A percentile compares a stretch with the other conserved stretches of the same genome.
Evolutionary conservation across 2,329 filamentous ascomycete genomes (phyloP).

Genomic region (Simplicillium aogashimaense): DNA sequence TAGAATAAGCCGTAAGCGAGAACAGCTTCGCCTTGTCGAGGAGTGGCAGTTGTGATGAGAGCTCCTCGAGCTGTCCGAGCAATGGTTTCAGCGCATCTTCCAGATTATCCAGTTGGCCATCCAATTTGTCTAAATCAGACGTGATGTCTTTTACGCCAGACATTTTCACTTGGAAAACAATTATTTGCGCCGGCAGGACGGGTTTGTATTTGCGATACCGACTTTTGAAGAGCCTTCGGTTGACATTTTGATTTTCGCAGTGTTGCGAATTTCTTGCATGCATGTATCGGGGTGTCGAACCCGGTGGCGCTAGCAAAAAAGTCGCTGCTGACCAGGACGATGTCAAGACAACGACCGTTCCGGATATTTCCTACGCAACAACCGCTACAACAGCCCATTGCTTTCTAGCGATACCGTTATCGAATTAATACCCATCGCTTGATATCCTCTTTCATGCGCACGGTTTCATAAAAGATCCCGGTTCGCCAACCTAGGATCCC

Average conservation of each 20-base stretch:
- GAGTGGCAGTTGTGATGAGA: slow-evolving; percentile 73
- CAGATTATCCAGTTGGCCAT: slow-evolving; percentile 69
- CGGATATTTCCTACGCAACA: no score
- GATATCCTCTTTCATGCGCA: no score
- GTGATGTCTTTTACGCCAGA: slow-evolving; percentile 43
- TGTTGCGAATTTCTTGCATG: slow-evolving; percentile 3
- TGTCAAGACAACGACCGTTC: no score
- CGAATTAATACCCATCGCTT: no score
- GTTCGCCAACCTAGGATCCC: not conserved
- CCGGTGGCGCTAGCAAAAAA: no score
- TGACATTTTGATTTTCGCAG: not conserved
- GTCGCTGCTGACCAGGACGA: no score
- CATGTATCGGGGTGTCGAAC: slow-evolving; percentile 2
- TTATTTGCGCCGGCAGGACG: not conserved
- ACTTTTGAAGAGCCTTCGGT: slow-evolving; percentile 1
- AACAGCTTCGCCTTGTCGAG: slow-evolving; percentile 92
- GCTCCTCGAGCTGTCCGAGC: slow-evolving; percentile 54
- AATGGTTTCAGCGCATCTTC: slow-evolving; percentile 68
- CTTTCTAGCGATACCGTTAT: no score
- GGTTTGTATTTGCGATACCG: not conserved
- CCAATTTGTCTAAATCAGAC: slow-evolving; percentile 63
- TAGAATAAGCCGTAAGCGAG: slow-evolving; percentile 75
- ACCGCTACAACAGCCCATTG: no score
- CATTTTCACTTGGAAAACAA: slow-evolving; percentile 17
- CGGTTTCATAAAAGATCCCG: no score